Evolutionary conservation across 176 grass and related monocot species (phyloP).

Genomic region (Eragrostis nindensis): DNA sequence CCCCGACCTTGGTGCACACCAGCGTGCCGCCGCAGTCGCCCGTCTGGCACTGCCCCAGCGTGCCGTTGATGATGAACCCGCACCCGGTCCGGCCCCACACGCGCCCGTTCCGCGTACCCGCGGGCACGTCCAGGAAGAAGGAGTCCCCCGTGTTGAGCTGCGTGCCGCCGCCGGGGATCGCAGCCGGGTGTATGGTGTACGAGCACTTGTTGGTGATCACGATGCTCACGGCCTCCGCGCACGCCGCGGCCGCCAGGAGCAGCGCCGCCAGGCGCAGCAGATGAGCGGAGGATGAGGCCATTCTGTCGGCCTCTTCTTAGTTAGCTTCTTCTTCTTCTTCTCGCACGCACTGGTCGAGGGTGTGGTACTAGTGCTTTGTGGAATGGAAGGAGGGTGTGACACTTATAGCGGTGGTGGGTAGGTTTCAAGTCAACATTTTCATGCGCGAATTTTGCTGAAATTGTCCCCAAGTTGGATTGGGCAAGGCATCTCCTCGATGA

Average conservation of each 20-base stretch:
- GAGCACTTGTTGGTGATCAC: conserved; percentile 44
- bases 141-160: conserved; percentile 41
- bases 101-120: conserved; percentile 38
- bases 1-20: conserved; percentile 5
- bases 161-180: conserved; percentile 41
- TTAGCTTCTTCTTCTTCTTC: too few relatives aligned
- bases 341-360: not conserved
- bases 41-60: conserved; percentile 49
- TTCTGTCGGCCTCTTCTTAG: too few relatives aligned
- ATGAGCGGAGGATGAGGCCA: not conserved
- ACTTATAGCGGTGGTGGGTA: conserved; percentile 14
- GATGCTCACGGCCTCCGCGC: conserved; percentile 1
- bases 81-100: conserved; percentile 47
- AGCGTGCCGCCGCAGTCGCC: conserved; percentile 55
- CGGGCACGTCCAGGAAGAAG: conserved; percentile 41
- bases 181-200: conserved; percentile 52
- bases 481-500: not conserved
- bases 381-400: not conserved
- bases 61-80: conserved; percentile 36
- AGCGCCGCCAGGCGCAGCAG: not conserved
- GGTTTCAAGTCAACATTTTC: not conserved
- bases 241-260: not conserved
- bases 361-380: not conserved
- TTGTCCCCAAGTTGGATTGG: conserved; percentile 26
- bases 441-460: not conserved